These are phyloP conservation scores for Apophysomyces sp. DNA, from an alignment of 371 early-diverging fungal species.

Conservation along the genomic window DNA sequence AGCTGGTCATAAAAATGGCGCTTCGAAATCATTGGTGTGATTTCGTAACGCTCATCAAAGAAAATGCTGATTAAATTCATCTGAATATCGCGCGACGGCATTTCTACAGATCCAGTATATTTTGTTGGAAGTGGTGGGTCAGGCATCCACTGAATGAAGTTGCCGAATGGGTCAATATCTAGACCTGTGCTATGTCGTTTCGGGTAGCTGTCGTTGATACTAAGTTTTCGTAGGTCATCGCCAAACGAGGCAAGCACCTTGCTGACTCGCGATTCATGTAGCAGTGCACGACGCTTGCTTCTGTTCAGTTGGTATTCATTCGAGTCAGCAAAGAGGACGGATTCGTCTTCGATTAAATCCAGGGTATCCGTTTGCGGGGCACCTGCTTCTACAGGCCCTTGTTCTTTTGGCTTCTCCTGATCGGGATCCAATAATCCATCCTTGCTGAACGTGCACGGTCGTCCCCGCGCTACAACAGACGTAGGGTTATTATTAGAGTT, in stretches of 20 bases:
- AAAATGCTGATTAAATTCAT: slow-evolving; percentile 26
- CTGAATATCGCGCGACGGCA: slow-evolving; percentile 30
- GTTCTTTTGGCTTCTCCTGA: slow-evolving; percentile 1
- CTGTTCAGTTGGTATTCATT: slow-evolving; percentile 14
- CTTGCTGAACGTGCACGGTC: slow-evolving; percentile 27
- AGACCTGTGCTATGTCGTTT: slow-evolving; percentile 2
- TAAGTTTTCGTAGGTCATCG: slow-evolving; percentile 16
- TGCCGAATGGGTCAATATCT: slow-evolving; percentile 20
- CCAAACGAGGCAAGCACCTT: slow-evolving; percentile 15
- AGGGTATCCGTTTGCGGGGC: background rate
- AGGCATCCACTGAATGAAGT: slow-evolving; percentile 26
- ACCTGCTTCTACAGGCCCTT: background rate
- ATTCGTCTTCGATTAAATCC: slow-evolving; percentile 5
- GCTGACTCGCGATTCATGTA: slow-evolving; percentile 18
- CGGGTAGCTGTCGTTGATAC: slow-evolving; percentile 15
- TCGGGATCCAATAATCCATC: slow-evolving; percentile 24
- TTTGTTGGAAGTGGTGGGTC: slow-evolving; percentile 16
- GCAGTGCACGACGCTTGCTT: slow-evolving; percentile 13
- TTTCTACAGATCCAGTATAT: slow-evolving; percentile 25
- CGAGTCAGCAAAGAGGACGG: slow-evolving; percentile 9
- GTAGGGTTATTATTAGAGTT: background rate
- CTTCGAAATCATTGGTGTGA: slow-evolving; percentile 8
- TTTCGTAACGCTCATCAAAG: slow-evolving; percentile 17
- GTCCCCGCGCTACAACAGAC: slow-evolving; percentile 18
- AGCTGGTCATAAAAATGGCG: slow-evolving; percentile 24